A percentile compares a stretch with the other conserved stretches of the same genome.
phyloP scores from a whole-genome alignment of 2,329 filamentous ascomycete species.

The Mycogone perniciosa region DNA sequence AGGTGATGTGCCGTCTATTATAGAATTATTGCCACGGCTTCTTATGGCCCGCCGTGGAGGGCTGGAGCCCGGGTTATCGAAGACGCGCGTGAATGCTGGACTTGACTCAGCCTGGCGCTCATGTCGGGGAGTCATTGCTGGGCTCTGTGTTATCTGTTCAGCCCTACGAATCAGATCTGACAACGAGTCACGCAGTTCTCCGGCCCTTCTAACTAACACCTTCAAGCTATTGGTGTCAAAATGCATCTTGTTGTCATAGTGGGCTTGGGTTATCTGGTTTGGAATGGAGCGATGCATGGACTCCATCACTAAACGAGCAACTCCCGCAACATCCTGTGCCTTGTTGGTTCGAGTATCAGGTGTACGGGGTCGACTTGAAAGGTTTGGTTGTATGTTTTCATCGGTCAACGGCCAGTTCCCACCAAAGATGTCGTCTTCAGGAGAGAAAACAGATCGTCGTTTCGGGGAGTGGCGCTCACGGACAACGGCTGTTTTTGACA shows the following conservation, averaged over 20 bases:
- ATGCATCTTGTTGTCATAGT: constrained; percentile 44
- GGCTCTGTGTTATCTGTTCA: constrained; percentile 53
- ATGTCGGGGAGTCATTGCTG: constrained; percentile 43
- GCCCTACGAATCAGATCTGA: constrained; percentile 54
- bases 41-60: constrained; percentile 45
- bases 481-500: constrained; percentile 46
- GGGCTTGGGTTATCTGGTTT: constrained; percentile 30
- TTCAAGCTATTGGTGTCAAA: constrained; percentile 65
- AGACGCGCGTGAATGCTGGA: constrained; percentile 62
- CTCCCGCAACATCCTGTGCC: constrained; percentile 38
- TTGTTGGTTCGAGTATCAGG: constrained; percentile 31
- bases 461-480: constrained; percentile 47
- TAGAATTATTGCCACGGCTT: constrained; percentile 49
- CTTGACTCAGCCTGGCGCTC: constrained; percentile 47
- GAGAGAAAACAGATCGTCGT: constrained; percentile 56
- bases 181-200: constrained; percentile 51
- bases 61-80: constrained; percentile 54
- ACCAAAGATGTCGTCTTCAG: constrained; percentile 62
- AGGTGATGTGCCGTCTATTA: constrained; percentile 43
- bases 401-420: constrained; percentile 41
- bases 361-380: constrained; percentile 37
- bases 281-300: constrained; percentile 51
- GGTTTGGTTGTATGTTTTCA: constrained; percentile 27
- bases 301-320: constrained; percentile 54
- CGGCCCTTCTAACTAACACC: constrained; percentile 57